phyloP scores from a whole-genome alignment of 1,284 basidiomycete species.

The Sanghuangporus weigelae region DNA sequence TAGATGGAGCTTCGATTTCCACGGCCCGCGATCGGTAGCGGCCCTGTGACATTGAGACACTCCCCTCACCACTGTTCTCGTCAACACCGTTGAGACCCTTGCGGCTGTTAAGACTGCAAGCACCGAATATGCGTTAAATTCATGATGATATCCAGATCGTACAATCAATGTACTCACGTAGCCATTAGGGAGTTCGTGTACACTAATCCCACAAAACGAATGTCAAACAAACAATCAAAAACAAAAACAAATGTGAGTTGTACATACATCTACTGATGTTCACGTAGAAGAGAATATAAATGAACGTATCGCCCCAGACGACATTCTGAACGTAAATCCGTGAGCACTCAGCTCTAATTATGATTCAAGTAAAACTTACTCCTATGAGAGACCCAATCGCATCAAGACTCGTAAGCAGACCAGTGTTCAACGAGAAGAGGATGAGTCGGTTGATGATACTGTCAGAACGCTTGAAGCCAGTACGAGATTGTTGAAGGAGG shows the following conservation, averaged over 20 bases:
- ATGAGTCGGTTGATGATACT: conserved; percentile 18
- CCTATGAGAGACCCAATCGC: conserved; percentile 15
- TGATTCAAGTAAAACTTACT: background rate
- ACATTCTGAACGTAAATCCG: conserved; percentile 7
- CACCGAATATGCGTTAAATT: background rate
- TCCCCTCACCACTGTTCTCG: conserved; percentile 9
- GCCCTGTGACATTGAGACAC: conserved; percentile 5
- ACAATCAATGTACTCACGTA: conserved; percentile 6
- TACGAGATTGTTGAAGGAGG: conserved; percentile 13
- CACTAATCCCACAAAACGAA: background rate
- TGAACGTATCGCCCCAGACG: conserved; percentile 13
- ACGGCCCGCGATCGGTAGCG: conserved; percentile 13
- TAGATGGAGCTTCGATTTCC: conserved; percentile 6
- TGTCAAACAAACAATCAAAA: background rate
- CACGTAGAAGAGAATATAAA: conserved; percentile 17
- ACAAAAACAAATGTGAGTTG: background rate
- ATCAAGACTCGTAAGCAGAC: conserved; percentile 16
- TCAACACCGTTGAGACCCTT: conserved; percentile 6
- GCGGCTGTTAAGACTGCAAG: conserved; percentile 11
- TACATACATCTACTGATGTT: conserved; percentile 16
- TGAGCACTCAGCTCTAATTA: background rate
- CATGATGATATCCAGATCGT: background rate
- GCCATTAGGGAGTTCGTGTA: conserved; percentile 18
- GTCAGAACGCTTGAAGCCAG: conserved; percentile 16
- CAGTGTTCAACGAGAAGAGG: conserved; percentile 18